These are phyloP conservation scores for Taphrina flavorubra DNA, from an alignment of 1,139 yeast genomes.

Conservation along the genomic window DNA sequence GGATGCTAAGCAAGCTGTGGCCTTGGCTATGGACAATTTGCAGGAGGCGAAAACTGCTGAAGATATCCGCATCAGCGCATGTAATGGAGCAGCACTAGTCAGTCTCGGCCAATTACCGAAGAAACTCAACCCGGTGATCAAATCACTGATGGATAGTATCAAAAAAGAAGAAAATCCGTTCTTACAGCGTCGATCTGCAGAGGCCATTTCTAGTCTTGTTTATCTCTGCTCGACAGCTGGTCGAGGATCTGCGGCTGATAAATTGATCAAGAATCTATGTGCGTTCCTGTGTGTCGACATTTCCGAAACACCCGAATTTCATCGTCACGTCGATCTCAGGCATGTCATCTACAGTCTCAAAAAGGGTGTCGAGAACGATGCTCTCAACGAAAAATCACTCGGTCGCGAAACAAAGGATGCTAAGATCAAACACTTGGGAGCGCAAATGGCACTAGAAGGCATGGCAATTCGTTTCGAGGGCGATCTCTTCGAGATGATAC, in stretches of 20 bases:
- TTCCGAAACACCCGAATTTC: constrained; percentile 91
- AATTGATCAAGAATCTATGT: constrained; percentile 85
- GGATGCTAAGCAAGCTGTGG: constrained; percentile 75
- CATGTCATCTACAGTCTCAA: constrained; percentile 68
- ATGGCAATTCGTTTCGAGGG: constrained; percentile 58
- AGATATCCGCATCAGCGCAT: constrained; percentile 68
- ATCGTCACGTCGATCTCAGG: constrained; percentile 64
- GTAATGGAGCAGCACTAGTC: constrained; percentile 75
- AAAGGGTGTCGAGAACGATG: constrained; percentile 77
- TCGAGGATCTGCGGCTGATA: constrained; percentile 79
- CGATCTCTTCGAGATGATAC: constrained; percentile 64
- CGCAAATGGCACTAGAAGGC: constrained; percentile 69
- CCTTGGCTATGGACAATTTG: constrained; percentile 73
- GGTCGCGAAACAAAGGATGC: constrained; percentile 75
- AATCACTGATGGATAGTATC: constrained; percentile 90
- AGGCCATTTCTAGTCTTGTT: constrained; percentile 69
- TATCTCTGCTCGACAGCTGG: constrained; percentile 61
- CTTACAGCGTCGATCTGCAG: constrained; percentile 74
- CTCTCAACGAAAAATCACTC: constrained; percentile 69
- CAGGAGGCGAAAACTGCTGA: constrained; percentile 62
- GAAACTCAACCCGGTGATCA: constrained; percentile 84
- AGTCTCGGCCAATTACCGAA: constrained; percentile 68
- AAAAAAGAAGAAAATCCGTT: constrained; percentile 72
- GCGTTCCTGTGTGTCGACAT: constrained; percentile 95
- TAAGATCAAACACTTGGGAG: constrained; percentile 80